Base-by-base conservation (phyloP, 1,284 basidiomycete species). In the Malassezia japonica region DNA sequence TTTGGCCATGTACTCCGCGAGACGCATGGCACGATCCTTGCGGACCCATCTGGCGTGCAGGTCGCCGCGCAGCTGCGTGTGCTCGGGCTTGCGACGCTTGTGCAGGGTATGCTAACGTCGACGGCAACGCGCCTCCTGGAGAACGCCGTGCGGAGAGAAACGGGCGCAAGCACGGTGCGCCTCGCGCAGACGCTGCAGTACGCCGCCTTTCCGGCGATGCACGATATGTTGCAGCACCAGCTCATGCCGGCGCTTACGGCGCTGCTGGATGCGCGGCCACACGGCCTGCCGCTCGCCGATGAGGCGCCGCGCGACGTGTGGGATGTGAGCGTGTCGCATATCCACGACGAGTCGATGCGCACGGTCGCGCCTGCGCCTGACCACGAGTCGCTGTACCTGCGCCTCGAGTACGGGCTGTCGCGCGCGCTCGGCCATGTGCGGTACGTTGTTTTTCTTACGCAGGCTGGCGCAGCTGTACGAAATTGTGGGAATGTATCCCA, bases 401-500 rank as follows among this genome's bases (percentile, higher is more conserved):
- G 56, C 2, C 53, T 65, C 12, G 64, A 65, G 41, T 59, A 57
- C 29, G 42, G 61, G 25, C 60, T 69, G 2, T 55, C 60, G 39
- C 50, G 56, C 27, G 50, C 55, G 13, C 59, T 69, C 6, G 61
- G 62, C 28, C 36, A 50, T 21, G 46, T 46, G 2, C 62, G 67
- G 38, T 40, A 40, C 24, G 38, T 40, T 9, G 6, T 8, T 7
- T 8, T 4, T n/a, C 38, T 40, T 8, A 40, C 28, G 28, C 38
- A 40, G 38, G 4, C 53, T 65, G 0, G 48, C 43, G 12, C 67
- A 96, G 74, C 83, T 98, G 16, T 96, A 94, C 65, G 88, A 94
- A 60, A 92, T 98, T 50, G 91, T 98, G 51, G 83, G 92, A 40
- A 86, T 90, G 64, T 94, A 83, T 62, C 91, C 94, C 0, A 85